A percentile compares a stretch with the other conserved stretches of the same genome.
Evolutionary conservation across 2,329 filamentous ascomycete species (phyloP).

Genomic region (Didymella exigua): DNA sequence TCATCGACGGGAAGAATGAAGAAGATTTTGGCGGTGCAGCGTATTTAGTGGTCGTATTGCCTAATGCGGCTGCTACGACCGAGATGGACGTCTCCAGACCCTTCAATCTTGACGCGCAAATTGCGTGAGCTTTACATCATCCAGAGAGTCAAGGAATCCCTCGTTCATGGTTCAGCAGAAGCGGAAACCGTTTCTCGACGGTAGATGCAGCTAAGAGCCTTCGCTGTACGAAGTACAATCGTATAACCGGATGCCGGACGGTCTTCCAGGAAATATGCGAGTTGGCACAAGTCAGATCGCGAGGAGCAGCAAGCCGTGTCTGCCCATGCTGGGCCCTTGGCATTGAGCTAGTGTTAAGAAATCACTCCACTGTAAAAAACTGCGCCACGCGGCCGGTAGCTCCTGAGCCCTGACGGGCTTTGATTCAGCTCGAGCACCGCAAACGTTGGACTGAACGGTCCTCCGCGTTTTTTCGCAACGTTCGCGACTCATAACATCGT

Average conservation of each 20-base stretch:
- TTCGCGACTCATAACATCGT: neutral
- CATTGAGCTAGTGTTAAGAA: neutral
- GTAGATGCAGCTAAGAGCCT: neutral
- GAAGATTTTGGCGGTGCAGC: slow-evolving; percentile 12
- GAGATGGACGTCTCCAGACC: slow-evolving; percentile 8
- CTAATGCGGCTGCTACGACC: slow-evolving; percentile 3
- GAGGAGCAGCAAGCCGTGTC: slow-evolving; percentile 1
- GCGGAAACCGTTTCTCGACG: neutral
- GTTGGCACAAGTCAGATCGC: neutral
- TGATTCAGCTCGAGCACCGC: neutral
- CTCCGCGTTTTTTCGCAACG: neutral
- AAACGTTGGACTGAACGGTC: neutral
- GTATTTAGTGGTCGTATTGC: neutral
- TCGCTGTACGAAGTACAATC: neutral
- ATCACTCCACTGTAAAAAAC: neutral
- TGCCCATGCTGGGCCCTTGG: neutral
- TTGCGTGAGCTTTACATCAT: slow-evolving; percentile 1
- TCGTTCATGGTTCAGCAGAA: neutral
- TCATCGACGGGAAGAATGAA: slow-evolving; percentile 2
- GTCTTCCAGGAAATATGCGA: neutral
- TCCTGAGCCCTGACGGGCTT: neutral
- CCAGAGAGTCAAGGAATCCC: neutral
- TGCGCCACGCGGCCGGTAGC: neutral
- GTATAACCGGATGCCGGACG: neutral
- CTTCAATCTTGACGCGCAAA: slow-evolving; percentile 4